A percentile compares a stretch with the other conserved stretches of the same genome.
Evolutionary conservation across 2,329 filamentous ascomycete genomes (phyloP).

Genomic region (Raffaelea albimanens): DNA sequence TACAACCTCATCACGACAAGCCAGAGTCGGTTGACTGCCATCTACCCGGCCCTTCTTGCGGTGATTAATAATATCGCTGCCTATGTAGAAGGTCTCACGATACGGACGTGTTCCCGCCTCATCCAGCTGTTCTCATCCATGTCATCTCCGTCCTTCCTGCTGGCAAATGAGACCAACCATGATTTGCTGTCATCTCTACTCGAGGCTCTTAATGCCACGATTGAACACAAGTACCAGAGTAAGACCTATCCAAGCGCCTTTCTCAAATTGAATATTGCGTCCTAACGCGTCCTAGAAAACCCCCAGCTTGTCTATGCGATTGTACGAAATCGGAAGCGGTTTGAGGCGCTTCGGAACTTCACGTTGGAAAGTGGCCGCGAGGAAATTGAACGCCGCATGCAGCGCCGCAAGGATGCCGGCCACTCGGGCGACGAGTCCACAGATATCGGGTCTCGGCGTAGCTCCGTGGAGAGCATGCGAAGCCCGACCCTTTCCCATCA

Average conservation of each 20-base stretch:
- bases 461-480: conserved; percentile 58
- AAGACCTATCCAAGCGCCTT: conserved; percentile 21
- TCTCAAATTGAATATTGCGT: too few relatives aligned
- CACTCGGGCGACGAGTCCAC: conserved; percentile 36
- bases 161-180: conserved; percentile 90
- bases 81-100: conserved; percentile 68
- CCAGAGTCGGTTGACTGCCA: conserved; percentile 79
- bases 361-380: conserved; percentile 87
- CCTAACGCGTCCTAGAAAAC: conserved; percentile 48
- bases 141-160: conserved; percentile 84
- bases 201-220: conserved; percentile 79
- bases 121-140: conserved; percentile 85
- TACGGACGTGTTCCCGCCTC: conserved; percentile 67
- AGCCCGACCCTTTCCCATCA: conserved; percentile 47
- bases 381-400: conserved; percentile 74
- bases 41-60: conserved; percentile 84
- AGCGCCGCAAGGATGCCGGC: conserved; percentile 55
- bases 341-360: conserved; percentile 77
- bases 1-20: conserved; percentile 85
- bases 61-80: conserved; percentile 91
- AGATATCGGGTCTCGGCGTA: conserved; percentile 41
- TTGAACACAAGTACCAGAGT: conserved; percentile 82
- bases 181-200: conserved; percentile 69
- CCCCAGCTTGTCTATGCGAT: conserved; percentile 72
- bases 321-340: conserved; percentile 68